Evolutionary conservation across 2,329 filamentous ascomycete genomes (phyloP), one percentile per base, ranked within the genome.

Genomic region (Calcarisporium arbuscula): DNA sequence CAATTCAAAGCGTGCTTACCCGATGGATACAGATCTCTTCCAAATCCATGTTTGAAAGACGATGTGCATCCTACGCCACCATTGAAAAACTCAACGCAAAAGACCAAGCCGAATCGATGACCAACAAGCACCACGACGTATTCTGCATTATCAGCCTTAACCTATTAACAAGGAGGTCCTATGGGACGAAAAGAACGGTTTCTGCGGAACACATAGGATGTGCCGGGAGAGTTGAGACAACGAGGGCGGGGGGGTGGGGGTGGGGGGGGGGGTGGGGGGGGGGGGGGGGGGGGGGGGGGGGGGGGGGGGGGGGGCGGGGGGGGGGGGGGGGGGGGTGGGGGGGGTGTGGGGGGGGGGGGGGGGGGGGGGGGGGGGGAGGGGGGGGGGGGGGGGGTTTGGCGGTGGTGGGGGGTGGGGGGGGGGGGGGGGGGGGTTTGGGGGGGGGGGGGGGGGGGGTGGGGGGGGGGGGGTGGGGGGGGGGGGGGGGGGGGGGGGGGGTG

Each of bases 131-230:
- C n/a, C n/a, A n/a, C 58, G 92, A 98, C 62, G 98, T 95, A 73
- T 98, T 98, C 64, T 90, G 34, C 88, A 96, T 62, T 98, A 96
- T 66, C 82, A n/a, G 92, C 38, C 68, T 98, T 29, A 96, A 95
- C 58, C 74, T 98, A 15, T 98, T 87, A 62, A 84, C 94, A 61
- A 95, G 92, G 61, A 79, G 77, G 62, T 98, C 92, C 98, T 96
- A 58, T 98, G 92, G 90, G 77, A 81, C 54, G 92, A 98, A 58
- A 82, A 88, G 42, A 83, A 84, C 60, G 86, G 86, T 58, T 85
- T 95, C 73, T 98, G 92, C 61, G 92, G 89, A 45, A 98, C n/a
- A 98, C 62, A 88, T 94, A 49, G 92, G 89, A 15, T 98, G 92
- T 57, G 85, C 90, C 9, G 92, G 14, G 88, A 92, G 55, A 96